A percentile compares a stretch with the other conserved stretches of the same genome.
Evolutionary conservation across 306 rosid species (phyloP).

Genomic region (Adenanthera pavonina): DNA sequence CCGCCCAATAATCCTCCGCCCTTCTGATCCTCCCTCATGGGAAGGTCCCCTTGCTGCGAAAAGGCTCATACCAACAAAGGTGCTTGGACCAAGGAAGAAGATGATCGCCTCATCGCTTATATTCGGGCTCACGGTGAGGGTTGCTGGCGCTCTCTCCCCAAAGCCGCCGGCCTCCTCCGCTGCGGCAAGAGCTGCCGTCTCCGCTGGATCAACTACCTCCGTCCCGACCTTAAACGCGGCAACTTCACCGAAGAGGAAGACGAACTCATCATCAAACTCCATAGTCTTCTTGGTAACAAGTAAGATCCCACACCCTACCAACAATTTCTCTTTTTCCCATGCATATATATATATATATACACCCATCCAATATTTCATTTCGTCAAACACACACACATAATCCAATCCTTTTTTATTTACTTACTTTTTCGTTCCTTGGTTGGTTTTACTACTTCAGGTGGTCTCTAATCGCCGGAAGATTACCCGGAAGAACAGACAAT

Average conservation of each 20-base stretch:
- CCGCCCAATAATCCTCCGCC: no score
- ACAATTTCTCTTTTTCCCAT: no score
- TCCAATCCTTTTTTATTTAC: neutral
- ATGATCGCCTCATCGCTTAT: constrained; percentile 86
- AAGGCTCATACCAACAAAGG: constrained; percentile 99
- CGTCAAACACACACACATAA: no score
- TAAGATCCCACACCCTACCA: constrained; percentile 21
- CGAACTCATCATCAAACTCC: constrained; percentile 97
- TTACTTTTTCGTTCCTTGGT: neutral
- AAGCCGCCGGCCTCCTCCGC: constrained; percentile 96
- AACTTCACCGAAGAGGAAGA: constrained; percentile 96
- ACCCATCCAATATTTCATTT: no score
- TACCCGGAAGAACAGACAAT: constrained; percentile 95
- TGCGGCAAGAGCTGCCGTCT: constrained; percentile 98
- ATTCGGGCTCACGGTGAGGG: constrained; percentile 97
- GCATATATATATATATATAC: no score
- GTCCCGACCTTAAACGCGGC: constrained; percentile 97
- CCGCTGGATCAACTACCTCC: constrained; percentile 97
- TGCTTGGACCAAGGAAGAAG: constrained; percentile 99
- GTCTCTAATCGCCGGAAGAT: constrained; percentile 94
- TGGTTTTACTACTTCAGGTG: constrained; percentile 51
- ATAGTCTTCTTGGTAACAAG: constrained; percentile 97
- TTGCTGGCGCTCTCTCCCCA: constrained; percentile 97
- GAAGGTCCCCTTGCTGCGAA: constrained; percentile 99
- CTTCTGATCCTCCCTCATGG: constrained; percentile 43